These are phyloP conservation scores for Kluyveromyces siamensis DNA, from an alignment of 805 yeast species.

Conservation along the genomic window DNA sequence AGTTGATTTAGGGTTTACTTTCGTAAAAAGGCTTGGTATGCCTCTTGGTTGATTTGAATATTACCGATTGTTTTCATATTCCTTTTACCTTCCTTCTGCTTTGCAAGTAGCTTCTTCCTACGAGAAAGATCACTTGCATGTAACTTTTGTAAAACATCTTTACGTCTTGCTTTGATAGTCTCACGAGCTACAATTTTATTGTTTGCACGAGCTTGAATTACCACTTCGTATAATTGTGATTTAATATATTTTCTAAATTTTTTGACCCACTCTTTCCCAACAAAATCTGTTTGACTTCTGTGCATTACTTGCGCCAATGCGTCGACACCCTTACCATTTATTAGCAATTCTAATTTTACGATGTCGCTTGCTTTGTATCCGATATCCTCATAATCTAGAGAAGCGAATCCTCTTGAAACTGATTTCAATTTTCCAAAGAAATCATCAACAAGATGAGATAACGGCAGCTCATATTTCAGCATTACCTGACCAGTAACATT, in stretches of 20 bases:
- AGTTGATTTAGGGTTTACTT: constrained; percentile 7
- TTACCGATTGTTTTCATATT: constrained; percentile 71
- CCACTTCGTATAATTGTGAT: constrained; percentile 84
- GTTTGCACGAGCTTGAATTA: constrained; percentile 82
- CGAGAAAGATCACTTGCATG: constrained; percentile 92
- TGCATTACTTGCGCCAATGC: constrained; percentile 91
- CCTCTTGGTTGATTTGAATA: constrained; percentile 71
- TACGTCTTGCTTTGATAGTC: constrained; percentile 85
- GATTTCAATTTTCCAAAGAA: constrained; percentile 92
- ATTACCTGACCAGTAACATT: constrained; percentile 68
- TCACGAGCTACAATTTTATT: constrained; percentile 80
- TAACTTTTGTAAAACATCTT: constrained; percentile 87
- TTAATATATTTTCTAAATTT: constrained; percentile 71
- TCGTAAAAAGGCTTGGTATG: constrained; percentile 74
- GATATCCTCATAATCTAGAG: constrained; percentile 88
- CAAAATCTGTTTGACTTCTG: constrained; percentile 56
- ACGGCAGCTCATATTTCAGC: constrained; percentile 71
- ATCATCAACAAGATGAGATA: constrained; percentile 87
- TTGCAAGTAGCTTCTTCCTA: constrained; percentile 75
- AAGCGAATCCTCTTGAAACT: constrained; percentile 84
- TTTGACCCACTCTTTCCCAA: constrained; percentile 76
- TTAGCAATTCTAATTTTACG: constrained; percentile 79
- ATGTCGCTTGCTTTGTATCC: constrained; percentile 78
- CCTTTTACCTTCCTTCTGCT: constrained; percentile 92
- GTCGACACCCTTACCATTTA: constrained; percentile 83